Evolutionary conservation across 768 basidiomycete species (phyloP).

Genomic region (Rickenella mellea): DNA sequence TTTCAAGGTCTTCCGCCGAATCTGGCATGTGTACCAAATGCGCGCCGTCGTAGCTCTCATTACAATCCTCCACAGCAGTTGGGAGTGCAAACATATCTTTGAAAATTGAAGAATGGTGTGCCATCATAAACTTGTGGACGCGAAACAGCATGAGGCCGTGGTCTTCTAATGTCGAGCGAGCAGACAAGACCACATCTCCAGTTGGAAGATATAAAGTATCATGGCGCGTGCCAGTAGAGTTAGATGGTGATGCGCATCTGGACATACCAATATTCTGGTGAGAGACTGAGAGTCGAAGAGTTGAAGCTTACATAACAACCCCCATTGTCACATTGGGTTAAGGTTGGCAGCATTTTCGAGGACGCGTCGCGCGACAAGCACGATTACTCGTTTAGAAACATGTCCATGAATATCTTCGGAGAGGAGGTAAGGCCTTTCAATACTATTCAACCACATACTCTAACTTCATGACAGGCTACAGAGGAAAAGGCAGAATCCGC

Average conservation of each 20-base stretch:
- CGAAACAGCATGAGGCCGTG: slow-evolving; percentile 11
- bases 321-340: no score
- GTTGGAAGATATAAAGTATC: no score
- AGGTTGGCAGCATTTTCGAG: no score
- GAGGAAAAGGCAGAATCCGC: slow-evolving; percentile 98
- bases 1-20: slow-evolving; percentile 16
- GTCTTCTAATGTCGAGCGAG: no score
- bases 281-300: no score
- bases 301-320: no score
- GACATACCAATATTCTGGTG: no score
- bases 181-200: no score
- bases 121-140: slow-evolving; percentile 11
- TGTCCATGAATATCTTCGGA: slow-evolving; percentile 68
- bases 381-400: slow-evolving; percentile 16
- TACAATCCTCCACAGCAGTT: no score
- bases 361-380: no score
- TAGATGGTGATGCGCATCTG: no score
- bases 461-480: slow-evolving; percentile 44
- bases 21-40: slow-evolving; percentile 20
- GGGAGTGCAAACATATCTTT: slow-evolving; percentile 10
- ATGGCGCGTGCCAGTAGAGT: no score
- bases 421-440: slow-evolving; percentile 36
- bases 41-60: slow-evolving; percentile 20
- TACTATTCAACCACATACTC: background rate
- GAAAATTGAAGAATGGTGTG: slow-evolving; percentile 9